Evolutionary conservation across 2,329 filamentous ascomycete species (phyloP).

Genomic region (Coniella lustricola): DNA sequence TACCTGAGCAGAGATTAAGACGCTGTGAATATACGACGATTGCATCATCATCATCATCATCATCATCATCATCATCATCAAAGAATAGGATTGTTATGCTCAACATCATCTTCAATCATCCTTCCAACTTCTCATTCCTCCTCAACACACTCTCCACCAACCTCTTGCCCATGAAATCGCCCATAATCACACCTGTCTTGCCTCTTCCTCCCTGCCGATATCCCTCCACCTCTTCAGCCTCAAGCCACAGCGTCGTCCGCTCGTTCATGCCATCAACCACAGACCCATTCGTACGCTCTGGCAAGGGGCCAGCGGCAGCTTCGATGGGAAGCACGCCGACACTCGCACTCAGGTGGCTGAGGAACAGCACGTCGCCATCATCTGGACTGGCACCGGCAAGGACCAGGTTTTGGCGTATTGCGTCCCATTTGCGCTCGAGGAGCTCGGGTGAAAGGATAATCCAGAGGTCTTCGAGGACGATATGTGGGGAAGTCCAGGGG

Average conservation of each 20-base stretch:
- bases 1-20: too few relatives aligned
- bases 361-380: slow-evolving; percentile 27
- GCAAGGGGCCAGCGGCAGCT: slow-evolving; percentile 38
- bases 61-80: too few relatives aligned
- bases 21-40: too few relatives aligned
- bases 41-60: too few relatives aligned
- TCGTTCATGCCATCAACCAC: slow-evolving; percentile 41
- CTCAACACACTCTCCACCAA: slow-evolving; percentile 35
- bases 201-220: slow-evolving; percentile 11
- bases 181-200: slow-evolving; percentile 39
- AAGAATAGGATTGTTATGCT: too few relatives aligned
- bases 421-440: slow-evolving; percentile 40
- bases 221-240: slow-evolving; percentile 4
- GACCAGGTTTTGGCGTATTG: slow-evolving; percentile 34
- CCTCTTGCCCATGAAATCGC: slow-evolving; percentile 40
- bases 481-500: slow-evolving; percentile 36
- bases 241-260: slow-evolving; percentile 38
- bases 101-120: not conserved
- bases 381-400: slow-evolving; percentile 30
- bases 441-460: slow-evolving; percentile 35
- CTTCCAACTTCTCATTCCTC: slow-evolving; percentile 29
- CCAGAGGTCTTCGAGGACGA: slow-evolving; percentile 42
- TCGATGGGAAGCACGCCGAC: slow-evolving; percentile 43
- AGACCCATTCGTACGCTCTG: slow-evolving; percentile 26
- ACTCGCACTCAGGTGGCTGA: slow-evolving; percentile 41